Evolutionary conservation across 2,329 filamentous ascomycete genomes (phyloP).

Genomic region (Fusarium sp.): DNA sequence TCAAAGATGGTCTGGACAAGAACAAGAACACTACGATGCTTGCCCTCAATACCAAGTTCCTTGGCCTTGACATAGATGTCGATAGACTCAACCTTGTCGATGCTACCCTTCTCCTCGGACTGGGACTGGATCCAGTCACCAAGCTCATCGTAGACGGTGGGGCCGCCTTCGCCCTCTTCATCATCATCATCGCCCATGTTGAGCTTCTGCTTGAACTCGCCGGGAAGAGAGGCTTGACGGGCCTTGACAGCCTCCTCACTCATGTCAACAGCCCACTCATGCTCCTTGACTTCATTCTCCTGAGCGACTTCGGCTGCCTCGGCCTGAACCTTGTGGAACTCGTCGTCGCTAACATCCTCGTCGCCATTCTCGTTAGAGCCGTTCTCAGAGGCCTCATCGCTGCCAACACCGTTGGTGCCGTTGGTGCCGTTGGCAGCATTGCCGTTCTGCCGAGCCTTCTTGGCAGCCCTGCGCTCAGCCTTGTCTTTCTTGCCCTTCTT

Average conservation of each 20-base stretch:
- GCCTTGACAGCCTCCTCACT: constrained; percentile 95
- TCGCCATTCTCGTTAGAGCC: constrained; percentile 62
- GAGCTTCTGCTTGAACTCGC: constrained; percentile 92
- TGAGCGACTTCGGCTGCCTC: constrained; percentile 60
- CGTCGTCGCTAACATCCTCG: constrained; percentile 86
- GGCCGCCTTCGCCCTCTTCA: constrained; percentile 80
- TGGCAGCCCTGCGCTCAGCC: constrained; percentile 88
- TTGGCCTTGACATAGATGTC: constrained; percentile 97
- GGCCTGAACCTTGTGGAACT: constrained; percentile 84
- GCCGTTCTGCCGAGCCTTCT: constrained; percentile 80
- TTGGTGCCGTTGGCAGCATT: constrained; percentile 58
- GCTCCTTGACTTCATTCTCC: constrained; percentile 77
- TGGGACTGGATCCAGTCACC: constrained; percentile 90
- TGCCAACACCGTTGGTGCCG: constrained; percentile 66
- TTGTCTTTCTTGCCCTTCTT: constrained; percentile 98
- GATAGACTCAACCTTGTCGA: constrained; percentile 85
- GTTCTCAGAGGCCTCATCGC: constrained; percentile 64
- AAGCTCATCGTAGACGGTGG: constrained; percentile 87
- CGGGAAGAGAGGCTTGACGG: constrained; percentile 91
- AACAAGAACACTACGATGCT: constrained; percentile 93
- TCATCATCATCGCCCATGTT: constrained; percentile 85
- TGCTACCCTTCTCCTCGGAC: constrained; percentile 75
- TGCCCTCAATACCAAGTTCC: constrained; percentile 92
- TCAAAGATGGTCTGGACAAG: constrained; percentile 95
- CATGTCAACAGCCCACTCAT: constrained; percentile 96